These are phyloP conservation scores for Silene uniflora DNA, from an alignment of 148 eudicot genomes.

Conservation along the genomic window DNA sequence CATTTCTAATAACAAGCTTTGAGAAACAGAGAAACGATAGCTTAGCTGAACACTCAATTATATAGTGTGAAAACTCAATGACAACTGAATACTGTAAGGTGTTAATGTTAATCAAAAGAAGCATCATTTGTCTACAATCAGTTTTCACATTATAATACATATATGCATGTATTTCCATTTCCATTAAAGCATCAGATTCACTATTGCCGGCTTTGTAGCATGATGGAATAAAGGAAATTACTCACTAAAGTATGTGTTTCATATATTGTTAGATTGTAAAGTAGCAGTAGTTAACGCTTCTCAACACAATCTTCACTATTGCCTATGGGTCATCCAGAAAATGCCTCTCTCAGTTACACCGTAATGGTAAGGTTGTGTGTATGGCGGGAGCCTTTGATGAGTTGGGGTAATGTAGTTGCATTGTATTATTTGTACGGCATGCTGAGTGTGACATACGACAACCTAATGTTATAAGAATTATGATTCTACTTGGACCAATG, in stretches of 20 bases:
- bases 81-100: not conserved
- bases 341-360: not conserved
- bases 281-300: not conserved
- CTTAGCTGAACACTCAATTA: not conserved
- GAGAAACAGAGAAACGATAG: not conserved
- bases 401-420: not conserved
- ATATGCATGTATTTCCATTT: not conserved
- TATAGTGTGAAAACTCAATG: not conserved
- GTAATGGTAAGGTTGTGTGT: not conserved
- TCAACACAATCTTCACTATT: not conserved
- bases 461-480: not conserved
- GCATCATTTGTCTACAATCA: not conserved
- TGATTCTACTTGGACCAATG: not conserved
- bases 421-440: not conserved
- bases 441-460: not conserved
- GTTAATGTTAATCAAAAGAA: not conserved
- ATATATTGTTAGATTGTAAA: not conserved
- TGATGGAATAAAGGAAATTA: not conserved
- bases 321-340: not conserved
- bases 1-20: slow-evolving; percentile 5
- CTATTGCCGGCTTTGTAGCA: not conserved
- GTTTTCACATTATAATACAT: not conserved
- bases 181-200: not conserved
- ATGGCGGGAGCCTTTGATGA: not conserved
- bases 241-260: not conserved